These are phyloP conservation scores for Penicillium argentinense DNA, from an alignment of 495 filamentous ascomycete genomes.

Conservation along the genomic window DNA sequence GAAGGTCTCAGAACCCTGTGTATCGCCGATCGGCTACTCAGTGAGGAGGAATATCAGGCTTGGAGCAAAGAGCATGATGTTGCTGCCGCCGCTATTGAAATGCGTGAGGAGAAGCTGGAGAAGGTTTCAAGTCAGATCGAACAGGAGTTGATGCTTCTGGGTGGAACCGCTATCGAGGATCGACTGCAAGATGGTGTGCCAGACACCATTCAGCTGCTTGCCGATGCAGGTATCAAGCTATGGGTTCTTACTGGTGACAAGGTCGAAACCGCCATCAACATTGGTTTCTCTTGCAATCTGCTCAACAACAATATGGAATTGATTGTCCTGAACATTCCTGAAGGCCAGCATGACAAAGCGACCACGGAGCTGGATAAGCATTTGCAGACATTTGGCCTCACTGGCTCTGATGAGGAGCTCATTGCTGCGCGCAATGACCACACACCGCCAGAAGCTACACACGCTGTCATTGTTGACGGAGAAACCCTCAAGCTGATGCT, in stretches of 20 bases:
- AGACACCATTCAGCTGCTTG: slow-evolving; percentile 91
- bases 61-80: slow-evolving; percentile 89
- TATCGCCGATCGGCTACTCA: slow-evolving; percentile 81
- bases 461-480: slow-evolving; percentile 96
- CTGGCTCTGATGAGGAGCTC: slow-evolving; percentile 85
- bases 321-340: slow-evolving; percentile 82
- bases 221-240: slow-evolving; percentile 95
- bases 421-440: slow-evolving; percentile 76
- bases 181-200: slow-evolving; percentile 96
- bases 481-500: slow-evolving; percentile 91
- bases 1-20: slow-evolving; percentile 96
- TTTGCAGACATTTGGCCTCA: slow-evolving; percentile 72
- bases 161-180: slow-evolving; percentile 98
- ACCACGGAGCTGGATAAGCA: slow-evolving; percentile 70
- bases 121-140: slow-evolving; percentile 88
- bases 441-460: slow-evolving; percentile 78
- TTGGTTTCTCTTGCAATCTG: slow-evolving; percentile 98
- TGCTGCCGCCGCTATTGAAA: slow-evolving; percentile 77
- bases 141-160: slow-evolving; percentile 82
- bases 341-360: slow-evolving; percentile 65
- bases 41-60: slow-evolving; percentile 79
- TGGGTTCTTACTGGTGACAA: slow-evolving; percentile 99
- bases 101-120: slow-evolving; percentile 94
- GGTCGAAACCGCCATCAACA: slow-evolving; percentile 99
- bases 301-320: slow-evolving; percentile 98